phyloP scores from a whole-genome alignment of 768 basidiomycete species.

The Phanerodontia chrysosporium region DNA sequence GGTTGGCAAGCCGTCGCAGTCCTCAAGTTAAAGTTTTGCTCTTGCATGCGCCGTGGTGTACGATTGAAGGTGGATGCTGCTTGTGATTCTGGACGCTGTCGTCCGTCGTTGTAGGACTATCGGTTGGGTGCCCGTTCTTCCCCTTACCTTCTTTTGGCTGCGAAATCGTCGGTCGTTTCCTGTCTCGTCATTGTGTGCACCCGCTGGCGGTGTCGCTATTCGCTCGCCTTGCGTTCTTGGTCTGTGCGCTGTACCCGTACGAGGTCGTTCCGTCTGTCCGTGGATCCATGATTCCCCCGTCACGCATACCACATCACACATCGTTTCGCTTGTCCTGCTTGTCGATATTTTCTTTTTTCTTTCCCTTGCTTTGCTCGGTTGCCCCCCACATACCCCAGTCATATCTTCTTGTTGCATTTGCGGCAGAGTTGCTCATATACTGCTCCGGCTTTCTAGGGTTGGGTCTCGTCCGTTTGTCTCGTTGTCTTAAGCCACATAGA shows the following conservation, averaged over 20 bases:
- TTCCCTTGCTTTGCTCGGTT: background rate
- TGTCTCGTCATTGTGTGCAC: background rate
- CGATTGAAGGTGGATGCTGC: background rate
- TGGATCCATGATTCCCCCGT: background rate
- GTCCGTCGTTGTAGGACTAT: background rate
- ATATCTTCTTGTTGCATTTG: background rate
- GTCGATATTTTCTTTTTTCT: background rate
- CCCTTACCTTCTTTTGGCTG: background rate
- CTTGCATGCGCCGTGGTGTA: background rate
- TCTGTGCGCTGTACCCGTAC: background rate
- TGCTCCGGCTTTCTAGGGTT: background rate
- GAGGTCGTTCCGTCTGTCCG: background rate
- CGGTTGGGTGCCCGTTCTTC: background rate
- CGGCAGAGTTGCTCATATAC: background rate
- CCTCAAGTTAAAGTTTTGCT: constrained; percentile 12
- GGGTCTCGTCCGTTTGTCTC: background rate
- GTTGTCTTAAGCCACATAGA: background rate
- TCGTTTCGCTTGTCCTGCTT: background rate
- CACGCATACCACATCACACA: background rate
- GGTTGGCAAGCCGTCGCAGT: constrained; percentile 15
- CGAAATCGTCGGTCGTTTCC: background rate
- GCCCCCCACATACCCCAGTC: background rate
- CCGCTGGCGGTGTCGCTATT: background rate
- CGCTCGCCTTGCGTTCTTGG: background rate
- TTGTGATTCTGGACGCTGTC: background rate